Conservation (phyloP, 352 stramenopile species). For the Pythium insidiosum region DNA sequence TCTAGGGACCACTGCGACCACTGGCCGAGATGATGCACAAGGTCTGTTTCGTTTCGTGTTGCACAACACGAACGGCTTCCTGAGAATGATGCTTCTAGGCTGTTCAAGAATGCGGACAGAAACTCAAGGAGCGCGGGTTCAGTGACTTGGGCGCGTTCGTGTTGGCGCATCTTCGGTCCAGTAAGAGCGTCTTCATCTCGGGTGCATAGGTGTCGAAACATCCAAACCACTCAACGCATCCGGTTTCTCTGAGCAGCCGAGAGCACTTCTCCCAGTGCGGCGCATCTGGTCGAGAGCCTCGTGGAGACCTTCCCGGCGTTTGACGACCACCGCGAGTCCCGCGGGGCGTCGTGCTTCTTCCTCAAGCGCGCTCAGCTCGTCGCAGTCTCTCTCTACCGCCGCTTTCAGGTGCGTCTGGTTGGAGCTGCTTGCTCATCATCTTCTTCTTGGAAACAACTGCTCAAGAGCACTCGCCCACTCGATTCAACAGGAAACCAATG, state of each 20-base stretch:
- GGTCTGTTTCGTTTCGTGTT: no score
- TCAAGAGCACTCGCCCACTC: no score
- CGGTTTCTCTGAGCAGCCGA: no score
- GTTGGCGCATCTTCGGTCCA: conserved; percentile 30
- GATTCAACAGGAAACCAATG: conserved; percentile 39
- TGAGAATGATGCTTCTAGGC: no score
- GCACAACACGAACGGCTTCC: no score
- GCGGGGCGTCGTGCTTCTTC: conserved; percentile 37
- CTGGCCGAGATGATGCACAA: conserved; percentile 54
- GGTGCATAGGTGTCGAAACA: no score
- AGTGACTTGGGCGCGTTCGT: conserved; percentile 73
- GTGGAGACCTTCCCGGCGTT: conserved; percentile 60
- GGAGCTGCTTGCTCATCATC: background rate
- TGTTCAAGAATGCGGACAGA: conserved; percentile 24
- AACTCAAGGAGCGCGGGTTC: conserved; percentile 39
- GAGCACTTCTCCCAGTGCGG: conserved; percentile 46
- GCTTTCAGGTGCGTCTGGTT: conserved; percentile 38
- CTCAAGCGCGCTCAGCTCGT: conserved; percentile 69
- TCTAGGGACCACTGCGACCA: conserved; percentile 56
- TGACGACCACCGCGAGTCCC: conserved; percentile 46
- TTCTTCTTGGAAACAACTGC: background rate
- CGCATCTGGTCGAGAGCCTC: conserved; percentile 42
- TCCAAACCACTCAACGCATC: no score
- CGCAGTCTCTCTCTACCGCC: conserved; percentile 40
- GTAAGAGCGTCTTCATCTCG: no score